Base-by-base conservation (phyloP, 2,329 filamentous ascomycete genomes). In the Clarireedia hainanense region DNA sequence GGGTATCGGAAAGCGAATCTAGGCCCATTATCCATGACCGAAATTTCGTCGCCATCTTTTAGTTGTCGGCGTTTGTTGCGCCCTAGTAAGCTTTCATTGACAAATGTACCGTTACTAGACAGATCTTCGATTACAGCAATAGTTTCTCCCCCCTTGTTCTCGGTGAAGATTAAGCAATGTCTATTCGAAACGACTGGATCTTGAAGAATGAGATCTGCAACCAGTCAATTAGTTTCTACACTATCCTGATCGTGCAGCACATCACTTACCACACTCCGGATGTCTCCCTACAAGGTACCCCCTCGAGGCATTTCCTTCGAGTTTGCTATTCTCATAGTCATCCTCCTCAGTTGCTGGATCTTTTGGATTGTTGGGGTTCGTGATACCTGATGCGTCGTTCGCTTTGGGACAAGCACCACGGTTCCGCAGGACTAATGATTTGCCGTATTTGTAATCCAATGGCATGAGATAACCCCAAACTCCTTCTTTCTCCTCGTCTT, bases 401-500 rank as follows among this genome's bases (percentile, higher is more conserved):
- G 85, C 76, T 14, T 81, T 70, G 0, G 86, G 83, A 68, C 91
- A 96, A 37, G 81, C 78, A 57, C 78, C 80, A 55, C 91, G 80
- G 66, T 83, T 89, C 71, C 81, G 86, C 70, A 99, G 71, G 6
- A 95, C 88, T 72, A 95, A 71, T 4, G 79, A 72, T 70, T 87
- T 73, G 72, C 83, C 85, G 53, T 86, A 84, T 61, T 80, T 81
- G 52, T 80, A 79, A 67, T 92, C 85, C 24, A 96, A 74, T 2
- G 92, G 90, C 53, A 96, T 82, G 5, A 99, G 76, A 67, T 97
- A 99, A 12, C 95, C 95, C 94, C 94, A 99, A 1, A 97, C 90
- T 7, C 90, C 90, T 50, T 69, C 67, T 47, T 70, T 80, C 57
- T 80, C 82, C 72, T 96, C 91, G 68, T 96, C 88, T 60, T 91